Conservation (phyloP, 2,329 filamentous ascomycete species). For the Talaromyces sp. region DNA sequence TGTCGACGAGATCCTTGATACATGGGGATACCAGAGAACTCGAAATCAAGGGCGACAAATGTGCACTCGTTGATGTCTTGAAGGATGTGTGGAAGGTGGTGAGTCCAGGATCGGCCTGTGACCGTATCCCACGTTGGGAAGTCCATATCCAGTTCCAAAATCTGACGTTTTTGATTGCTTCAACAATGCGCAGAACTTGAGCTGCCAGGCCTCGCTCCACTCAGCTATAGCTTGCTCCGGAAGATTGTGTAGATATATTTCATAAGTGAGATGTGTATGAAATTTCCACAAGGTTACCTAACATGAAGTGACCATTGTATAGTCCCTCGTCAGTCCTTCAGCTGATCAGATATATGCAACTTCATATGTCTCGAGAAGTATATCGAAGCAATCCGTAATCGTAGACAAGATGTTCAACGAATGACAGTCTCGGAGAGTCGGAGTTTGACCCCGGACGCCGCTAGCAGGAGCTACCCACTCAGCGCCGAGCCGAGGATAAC, state of each 20-base stretch:
- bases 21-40: slow-evolving; percentile 61
- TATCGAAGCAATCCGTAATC: not conserved
- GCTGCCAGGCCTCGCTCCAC: too few species aligned
- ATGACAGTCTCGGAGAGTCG: not conserved
- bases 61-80: slow-evolving; percentile 56
- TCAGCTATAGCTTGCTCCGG: too few species aligned
- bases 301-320: not conserved
- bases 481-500: slow-evolving; percentile 13
- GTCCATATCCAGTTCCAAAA: slow-evolving; percentile 49
- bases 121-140: slow-evolving; percentile 28
- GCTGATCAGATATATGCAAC: not conserved
- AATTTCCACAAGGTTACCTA: not conserved
- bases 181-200: too few species aligned
- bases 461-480: slow-evolving; percentile 2
- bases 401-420: not conserved
- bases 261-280: not conserved
- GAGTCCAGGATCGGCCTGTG: slow-evolving; percentile 48
- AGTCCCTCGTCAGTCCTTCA: not conserved
- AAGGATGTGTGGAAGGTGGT: slow-evolving; percentile 54
- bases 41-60: slow-evolving; percentile 64
- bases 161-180: too few species aligned
- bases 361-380: not conserved
- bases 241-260: too few species aligned
- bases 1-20: slow-evolving; percentile 42
- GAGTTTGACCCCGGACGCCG: slow-evolving; percentile 2